Conservation (phyloP, 2,329 filamentous ascomycete genomes). For the Xylariaceae sp. region DNA sequence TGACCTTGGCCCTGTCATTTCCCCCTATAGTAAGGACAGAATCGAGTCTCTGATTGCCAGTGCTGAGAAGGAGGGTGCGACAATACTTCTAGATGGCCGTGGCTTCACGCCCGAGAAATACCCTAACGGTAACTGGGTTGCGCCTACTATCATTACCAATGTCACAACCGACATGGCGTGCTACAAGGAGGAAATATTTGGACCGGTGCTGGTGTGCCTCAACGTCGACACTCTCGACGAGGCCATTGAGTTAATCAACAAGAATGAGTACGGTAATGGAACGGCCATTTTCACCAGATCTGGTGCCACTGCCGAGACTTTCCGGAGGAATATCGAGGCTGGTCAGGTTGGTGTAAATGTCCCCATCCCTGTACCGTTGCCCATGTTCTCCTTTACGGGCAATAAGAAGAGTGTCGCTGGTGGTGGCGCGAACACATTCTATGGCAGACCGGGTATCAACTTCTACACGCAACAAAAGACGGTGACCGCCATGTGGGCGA, state of each 20-base stretch:
- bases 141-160: conserved; percentile 77
- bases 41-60: conserved; percentile 73
- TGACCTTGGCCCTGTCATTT: conserved; percentile 80
- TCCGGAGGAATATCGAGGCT: conserved; percentile 77
- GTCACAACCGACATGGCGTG: conserved; percentile 78
- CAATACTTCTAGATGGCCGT: conserved; percentile 75
- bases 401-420: conserved; percentile 91
- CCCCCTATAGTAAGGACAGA: conserved; percentile 70
- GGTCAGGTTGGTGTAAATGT: conserved; percentile 86
- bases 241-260: conserved; percentile 77
- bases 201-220: conserved; percentile 77
- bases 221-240: conserved; percentile 75
- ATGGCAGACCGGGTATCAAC: conserved; percentile 84
- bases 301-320: conserved; percentile 71
- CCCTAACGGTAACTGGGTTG: conserved; percentile 81
- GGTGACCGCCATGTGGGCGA: conserved; percentile 87
- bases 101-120: conserved; percentile 73
- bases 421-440: conserved; percentile 89
- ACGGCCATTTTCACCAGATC: conserved; percentile 79
- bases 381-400: conserved; percentile 69
- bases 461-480: conserved; percentile 99
- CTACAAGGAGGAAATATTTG: conserved; percentile 83
- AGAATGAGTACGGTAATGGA: conserved; percentile 83
- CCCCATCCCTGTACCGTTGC: conserved; percentile 68
- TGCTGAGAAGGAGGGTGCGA: conserved; percentile 76